Evolutionary conservation across 2,329 filamentous ascomycete genomes (phyloP).

Genomic region (Alternaria alternata): DNA sequence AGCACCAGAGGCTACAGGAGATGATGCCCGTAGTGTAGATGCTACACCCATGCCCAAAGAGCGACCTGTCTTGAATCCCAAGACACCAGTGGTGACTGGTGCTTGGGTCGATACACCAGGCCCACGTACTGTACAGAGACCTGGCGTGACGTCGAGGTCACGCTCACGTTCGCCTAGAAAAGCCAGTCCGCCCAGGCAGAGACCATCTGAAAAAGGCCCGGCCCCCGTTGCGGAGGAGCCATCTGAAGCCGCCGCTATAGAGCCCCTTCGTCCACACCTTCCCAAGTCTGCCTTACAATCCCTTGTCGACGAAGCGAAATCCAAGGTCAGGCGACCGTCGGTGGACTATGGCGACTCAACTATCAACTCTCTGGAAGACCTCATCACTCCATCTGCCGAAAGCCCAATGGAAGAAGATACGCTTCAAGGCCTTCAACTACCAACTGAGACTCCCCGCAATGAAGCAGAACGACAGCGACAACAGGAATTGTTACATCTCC

Average conservation of each 20-base stretch:
- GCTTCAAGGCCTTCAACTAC: slow-evolving; percentile 39
- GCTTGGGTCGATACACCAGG: slow-evolving; percentile 59
- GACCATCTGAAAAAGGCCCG: slow-evolving; percentile 16
- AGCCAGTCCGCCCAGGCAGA: slow-evolving; percentile 23
- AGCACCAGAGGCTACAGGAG: neutral
- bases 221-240: slow-evolving; percentile 9
- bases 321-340: slow-evolving; percentile 21
- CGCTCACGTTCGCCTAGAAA: slow-evolving; percentile 29
- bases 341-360: slow-evolving; percentile 57
- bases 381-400: slow-evolving; percentile 45
- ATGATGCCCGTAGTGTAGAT: slow-evolving; percentile 25
- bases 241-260: neutral
- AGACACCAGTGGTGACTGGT: slow-evolving; percentile 57
- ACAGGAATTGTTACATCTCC: slow-evolving; percentile 53
- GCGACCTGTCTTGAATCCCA: slow-evolving; percentile 35
- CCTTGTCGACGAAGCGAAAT: slow-evolving; percentile 51
- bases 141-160: slow-evolving; percentile 18
- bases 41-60: slow-evolving; percentile 41
- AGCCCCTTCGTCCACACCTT: slow-evolving; percentile 32
- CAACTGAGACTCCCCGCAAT: slow-evolving; percentile 42
- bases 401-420: slow-evolving; percentile 46
- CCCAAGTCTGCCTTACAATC: slow-evolving; percentile 51
- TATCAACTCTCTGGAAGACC: slow-evolving; percentile 57
- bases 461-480: slow-evolving; percentile 54
- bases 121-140: slow-evolving; percentile 32